Conservation (phyloP, 108 stramenopile genomes). For the Stephanodiscus triporus region DNA sequence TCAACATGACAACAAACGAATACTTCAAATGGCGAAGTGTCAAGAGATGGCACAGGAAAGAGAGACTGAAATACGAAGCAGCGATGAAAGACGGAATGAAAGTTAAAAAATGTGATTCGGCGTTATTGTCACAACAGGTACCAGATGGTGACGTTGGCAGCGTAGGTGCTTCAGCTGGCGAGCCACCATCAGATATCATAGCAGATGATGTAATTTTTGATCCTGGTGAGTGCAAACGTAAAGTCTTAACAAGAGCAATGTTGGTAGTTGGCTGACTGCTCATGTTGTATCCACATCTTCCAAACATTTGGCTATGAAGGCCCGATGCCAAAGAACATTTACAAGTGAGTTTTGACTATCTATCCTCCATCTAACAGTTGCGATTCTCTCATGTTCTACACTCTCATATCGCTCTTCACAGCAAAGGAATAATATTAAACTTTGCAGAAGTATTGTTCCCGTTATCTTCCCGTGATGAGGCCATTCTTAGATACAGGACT, state of each 20-base stretch:
- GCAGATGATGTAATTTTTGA: conserved; percentile 48
- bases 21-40: conserved; percentile 81
- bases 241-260: neutral
- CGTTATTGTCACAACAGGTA: neutral
- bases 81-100: conserved; percentile 56
- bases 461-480: conserved; percentile 13
- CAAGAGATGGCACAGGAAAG: conserved; percentile 66
- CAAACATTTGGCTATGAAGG: neutral
- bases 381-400: neutral
- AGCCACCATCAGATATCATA: conserved; percentile 3
- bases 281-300: neutral
- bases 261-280: neutral
- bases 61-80: conserved; percentile 56
- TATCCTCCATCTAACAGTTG: neutral
- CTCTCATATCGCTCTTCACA: conserved; percentile 1
- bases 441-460: conserved; percentile 27
- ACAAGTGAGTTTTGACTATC: conserved; percentile 16
- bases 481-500: conserved; percentile 13
- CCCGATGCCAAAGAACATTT: conserved; percentile 17
- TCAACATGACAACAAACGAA: conserved; percentile 88
- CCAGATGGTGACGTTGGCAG: conserved; percentile 66
- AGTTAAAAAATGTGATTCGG: neutral
- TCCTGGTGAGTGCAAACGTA: conserved; percentile 54
- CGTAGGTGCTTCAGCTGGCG: conserved; percentile 33
- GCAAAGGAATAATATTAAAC: conserved; percentile 22